These are phyloP conservation scores for Verbascum thapsus DNA, from an alignment of 257 asterid species.

Conservation along the genomic window DNA sequence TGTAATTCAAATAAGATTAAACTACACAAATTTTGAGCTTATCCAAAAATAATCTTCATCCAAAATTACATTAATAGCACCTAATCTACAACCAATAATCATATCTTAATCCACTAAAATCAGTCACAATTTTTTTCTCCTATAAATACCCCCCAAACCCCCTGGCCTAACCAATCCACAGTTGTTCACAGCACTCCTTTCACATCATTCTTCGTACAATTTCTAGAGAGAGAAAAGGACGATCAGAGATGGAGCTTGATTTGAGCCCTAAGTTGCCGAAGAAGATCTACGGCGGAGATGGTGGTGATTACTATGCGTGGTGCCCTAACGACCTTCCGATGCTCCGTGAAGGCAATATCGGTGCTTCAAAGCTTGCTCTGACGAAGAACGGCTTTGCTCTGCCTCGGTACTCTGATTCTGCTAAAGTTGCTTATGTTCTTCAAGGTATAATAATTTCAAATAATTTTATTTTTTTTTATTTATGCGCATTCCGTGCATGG, in stretches of 20 bases:
- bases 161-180: background rate
- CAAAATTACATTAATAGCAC: background rate
- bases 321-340: slow-evolving; percentile 49
- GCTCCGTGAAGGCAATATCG: slow-evolving; percentile 57
- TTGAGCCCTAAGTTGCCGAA: slow-evolving; percentile 51
- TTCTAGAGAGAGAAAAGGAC: slow-evolving; percentile 16
- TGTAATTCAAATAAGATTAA: no score
- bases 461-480: no score
- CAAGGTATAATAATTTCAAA: slow-evolving; percentile 54
- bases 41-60: no score
- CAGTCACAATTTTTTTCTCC: background rate
- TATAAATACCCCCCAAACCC: slow-evolving; percentile 24
- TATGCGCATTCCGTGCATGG: background rate
- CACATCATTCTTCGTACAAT: background rate
- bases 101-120: background rate
- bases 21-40: no score
- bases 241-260: slow-evolving; percentile 48
- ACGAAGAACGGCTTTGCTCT: slow-evolving; percentile 48
- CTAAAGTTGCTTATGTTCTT: slow-evolving; percentile 60
- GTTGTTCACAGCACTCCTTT: background rate
- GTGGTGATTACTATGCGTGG: slow-evolving; percentile 55
- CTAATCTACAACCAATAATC: background rate
- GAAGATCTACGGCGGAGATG: slow-evolving; percentile 50
- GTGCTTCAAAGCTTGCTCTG: slow-evolving; percentile 51
- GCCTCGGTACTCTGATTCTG: slow-evolving; percentile 60